These are phyloP conservation scores for Echinosophora koreensis DNA, from an alignment of 306 rosid species.

Conservation along the genomic window DNA sequence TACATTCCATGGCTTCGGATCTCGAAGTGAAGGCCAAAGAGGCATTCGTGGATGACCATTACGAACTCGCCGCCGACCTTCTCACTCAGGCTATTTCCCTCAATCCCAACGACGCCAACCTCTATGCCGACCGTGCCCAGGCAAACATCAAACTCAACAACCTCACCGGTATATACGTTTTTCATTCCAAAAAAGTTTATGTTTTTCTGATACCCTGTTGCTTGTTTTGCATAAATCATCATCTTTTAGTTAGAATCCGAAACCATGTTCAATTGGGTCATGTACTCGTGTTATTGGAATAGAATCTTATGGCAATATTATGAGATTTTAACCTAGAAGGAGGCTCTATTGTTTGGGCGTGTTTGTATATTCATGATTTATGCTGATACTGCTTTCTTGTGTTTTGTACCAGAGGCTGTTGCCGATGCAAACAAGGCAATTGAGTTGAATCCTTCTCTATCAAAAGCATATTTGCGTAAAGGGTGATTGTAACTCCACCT, in stretches of 20 bases:
- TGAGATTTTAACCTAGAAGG: background rate
- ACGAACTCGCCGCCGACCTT: conserved; percentile 66
- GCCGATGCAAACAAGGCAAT: conserved; percentile 80
- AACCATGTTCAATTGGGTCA: conserved; percentile 11
- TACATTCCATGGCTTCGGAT: conserved; percentile 75
- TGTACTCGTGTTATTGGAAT: background rate
- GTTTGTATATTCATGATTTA: background rate
- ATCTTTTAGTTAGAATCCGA: background rate
- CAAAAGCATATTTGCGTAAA: conserved; percentile 74
- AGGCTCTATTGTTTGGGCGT: background rate
- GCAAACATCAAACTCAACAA: conserved; percentile 74
- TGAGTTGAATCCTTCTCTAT: conserved; percentile 61
- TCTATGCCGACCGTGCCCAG: conserved; percentile 76
- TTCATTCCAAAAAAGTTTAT: background rate
- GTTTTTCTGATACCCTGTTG: conserved; percentile 13
- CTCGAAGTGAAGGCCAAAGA: conserved; percentile 63
- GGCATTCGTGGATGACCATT: conserved; percentile 79
- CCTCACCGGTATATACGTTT: conserved; percentile 53
- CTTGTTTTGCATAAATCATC: background rate
- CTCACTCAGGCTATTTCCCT: conserved; percentile 62
- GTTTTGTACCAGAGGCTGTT: conserved; percentile 68
- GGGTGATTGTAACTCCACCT: conserved; percentile 55
- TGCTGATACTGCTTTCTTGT: background rate
- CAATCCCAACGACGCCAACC: conserved; percentile 61
- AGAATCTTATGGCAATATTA: background rate